Conservation (phyloP, 495 filamentous ascomycete genomes). For the Talaromyces ruber region DNA sequence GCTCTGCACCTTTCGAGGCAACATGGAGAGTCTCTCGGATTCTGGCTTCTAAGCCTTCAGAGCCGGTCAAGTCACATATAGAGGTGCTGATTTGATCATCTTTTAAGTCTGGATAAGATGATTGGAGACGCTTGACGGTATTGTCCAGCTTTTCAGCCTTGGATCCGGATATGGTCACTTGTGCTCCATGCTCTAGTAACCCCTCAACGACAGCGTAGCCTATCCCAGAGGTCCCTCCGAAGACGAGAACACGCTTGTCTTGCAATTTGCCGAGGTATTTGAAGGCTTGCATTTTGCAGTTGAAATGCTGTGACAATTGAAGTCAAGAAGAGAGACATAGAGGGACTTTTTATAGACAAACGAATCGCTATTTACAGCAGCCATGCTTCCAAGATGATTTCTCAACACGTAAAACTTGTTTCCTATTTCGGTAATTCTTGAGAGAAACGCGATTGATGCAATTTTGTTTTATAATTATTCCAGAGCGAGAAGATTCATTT, state of each 20-base stretch:
- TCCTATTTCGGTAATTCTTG: constrained; percentile 3
- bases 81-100: neutral
- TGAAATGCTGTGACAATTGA: neutral
- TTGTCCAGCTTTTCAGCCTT: constrained; percentile 31
- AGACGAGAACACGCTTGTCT: constrained; percentile 33
- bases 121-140: constrained; percentile 29
- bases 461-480: neutral
- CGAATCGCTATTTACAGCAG: neutral
- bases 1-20: neutral
- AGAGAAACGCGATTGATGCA: neutral
- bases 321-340: neutral
- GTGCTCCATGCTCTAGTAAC: constrained; percentile 38
- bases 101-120: constrained; percentile 20
- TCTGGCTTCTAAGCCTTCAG: neutral
- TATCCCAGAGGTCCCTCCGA: constrained; percentile 48
- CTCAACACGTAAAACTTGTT: neutral
- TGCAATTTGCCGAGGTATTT: constrained; percentile 6
- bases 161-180: constrained; percentile 48
- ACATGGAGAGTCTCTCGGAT: neutral
- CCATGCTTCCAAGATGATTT: neutral
- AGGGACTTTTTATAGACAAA: neutral
- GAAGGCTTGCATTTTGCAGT: neutral
- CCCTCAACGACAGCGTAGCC: constrained; percentile 48
- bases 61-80: neutral
- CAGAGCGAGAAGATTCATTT: neutral